phyloP scores from a whole-genome alignment of 352 stramenopile genomes.

The Thalassiosira livingstoniorum region DNA sequence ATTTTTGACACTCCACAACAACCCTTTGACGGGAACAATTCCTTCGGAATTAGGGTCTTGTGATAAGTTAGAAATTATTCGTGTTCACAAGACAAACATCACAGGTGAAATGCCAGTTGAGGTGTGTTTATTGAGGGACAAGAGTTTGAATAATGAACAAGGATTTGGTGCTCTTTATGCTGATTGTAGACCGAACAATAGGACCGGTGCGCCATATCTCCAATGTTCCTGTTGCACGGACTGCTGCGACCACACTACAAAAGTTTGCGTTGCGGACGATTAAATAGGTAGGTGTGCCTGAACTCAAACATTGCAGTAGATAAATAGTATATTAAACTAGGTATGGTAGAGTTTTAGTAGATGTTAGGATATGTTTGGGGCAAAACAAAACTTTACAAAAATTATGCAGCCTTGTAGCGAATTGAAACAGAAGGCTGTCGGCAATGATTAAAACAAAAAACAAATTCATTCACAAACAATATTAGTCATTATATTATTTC shows the following conservation, averaged over 20 bases:
- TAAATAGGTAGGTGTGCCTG: too few species aligned
- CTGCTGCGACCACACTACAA: slow-evolving; percentile 41
- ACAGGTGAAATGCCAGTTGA: slow-evolving; percentile 32
- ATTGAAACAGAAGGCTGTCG: too few species aligned
- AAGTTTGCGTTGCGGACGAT: slow-evolving; percentile 43
- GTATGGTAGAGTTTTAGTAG: too few species aligned
- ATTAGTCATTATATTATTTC: too few species aligned
- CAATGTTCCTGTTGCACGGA: slow-evolving; percentile 37
- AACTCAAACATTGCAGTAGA: too few species aligned
- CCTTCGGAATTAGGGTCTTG: slow-evolving; percentile 49
- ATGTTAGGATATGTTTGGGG: too few species aligned
- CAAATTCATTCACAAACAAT: too few species aligned
- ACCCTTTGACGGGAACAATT: slow-evolving; percentile 64
- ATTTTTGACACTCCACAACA: slow-evolving; percentile 54
- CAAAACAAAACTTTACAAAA: too few species aligned
- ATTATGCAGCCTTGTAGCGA: too few species aligned
- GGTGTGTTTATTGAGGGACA: slow-evolving; percentile 36
- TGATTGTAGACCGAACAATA: slow-evolving; percentile 47
- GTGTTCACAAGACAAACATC: slow-evolving; percentile 31
- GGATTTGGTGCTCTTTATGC: slow-evolving; percentile 38
- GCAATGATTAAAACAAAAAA: too few species aligned
- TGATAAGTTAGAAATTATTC: slow-evolving; percentile 37
- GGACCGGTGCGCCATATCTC: slow-evolving; percentile 22
- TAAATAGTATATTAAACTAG: too few species aligned
- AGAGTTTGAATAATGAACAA: background rate